Evolutionary conservation across 176 grass and related monocot species (phyloP).

Genomic region (Aegilops longissima): DNA sequence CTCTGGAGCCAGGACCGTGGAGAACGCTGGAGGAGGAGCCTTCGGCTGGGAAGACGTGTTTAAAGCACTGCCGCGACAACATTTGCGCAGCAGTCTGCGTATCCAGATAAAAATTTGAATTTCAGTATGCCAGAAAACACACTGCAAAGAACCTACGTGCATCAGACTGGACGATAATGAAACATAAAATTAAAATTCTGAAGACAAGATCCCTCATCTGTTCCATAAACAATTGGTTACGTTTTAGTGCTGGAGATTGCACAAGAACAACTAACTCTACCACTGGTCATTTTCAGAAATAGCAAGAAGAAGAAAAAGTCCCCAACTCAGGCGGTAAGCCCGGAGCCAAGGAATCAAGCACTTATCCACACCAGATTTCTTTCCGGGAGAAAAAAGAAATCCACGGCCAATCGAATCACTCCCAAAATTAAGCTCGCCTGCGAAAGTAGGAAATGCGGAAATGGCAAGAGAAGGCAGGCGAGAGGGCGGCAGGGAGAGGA

Average conservation of each 20-base stretch:
- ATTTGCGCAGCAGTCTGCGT: slow-evolving; percentile 16
- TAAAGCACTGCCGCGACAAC: slow-evolving; percentile 37
- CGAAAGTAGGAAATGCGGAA: background rate
- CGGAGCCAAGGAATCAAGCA: no score
- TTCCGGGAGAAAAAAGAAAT: no score
- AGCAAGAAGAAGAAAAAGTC: background rate
- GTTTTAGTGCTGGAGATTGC: background rate
- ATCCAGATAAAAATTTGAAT: background rate
- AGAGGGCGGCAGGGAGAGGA: background rate
- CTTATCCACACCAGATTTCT: no score
- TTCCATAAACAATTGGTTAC: background rate
- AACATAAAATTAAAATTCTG: background rate
- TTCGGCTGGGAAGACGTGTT: background rate
- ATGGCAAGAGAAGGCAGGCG: background rate
- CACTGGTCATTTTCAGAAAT: background rate
- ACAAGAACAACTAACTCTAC: background rate
- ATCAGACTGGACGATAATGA: background rate
- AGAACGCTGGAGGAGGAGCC: background rate
- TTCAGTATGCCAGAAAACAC: background rate
- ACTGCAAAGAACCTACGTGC: background rate
- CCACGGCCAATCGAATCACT: no score
- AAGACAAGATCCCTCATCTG: background rate
- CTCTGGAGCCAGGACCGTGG: background rate
- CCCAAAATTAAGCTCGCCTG: no score
- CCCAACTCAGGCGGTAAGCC: no score